Evolutionary conservation across 148 eudicot genomes (phyloP), one percentile per base, ranked within the genome.

Genomic region (Amaranthus palmeri): DNA sequence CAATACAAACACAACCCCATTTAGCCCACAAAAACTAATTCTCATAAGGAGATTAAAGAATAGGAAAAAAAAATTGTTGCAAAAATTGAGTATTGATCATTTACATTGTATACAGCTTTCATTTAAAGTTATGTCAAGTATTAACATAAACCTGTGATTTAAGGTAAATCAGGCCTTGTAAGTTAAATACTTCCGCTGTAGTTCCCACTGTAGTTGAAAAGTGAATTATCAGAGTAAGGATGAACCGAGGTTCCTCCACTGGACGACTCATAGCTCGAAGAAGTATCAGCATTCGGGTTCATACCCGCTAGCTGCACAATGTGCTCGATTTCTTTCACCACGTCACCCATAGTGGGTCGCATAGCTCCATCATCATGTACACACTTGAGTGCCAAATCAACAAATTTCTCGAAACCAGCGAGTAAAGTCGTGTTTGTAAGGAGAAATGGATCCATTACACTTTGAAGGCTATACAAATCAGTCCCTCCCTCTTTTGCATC

Each of bases 271-370:
- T 81, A 85, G 41, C 61, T 78, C 10, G 85, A 58, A 8, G 86
- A 77, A 0, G 96, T 88, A 43, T 90, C 97, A 58, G 77, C 70
- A 67, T 79, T 82, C 2, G 91, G 93, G 61, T 92, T 88, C 72
- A 86, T 10, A 15, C 97, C 96, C 0, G 91, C 88, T 1, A 82
- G 74, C 78, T 84, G 79, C 85, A 88, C 77, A 53, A 90, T 85
- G 65, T 57, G 70, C 77, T 92, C 97, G 4, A 92, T 81, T 81
- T 88, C 89, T 84, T 86, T 90, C 4, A 90, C 88, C 44, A 87
- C 90, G 58, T 90, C 93, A 13, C 93, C 84, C 97, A 90, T 90
- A 5, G 80, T 77, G 17, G 98, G 96, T 66, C 96, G 83, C 41
- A 53, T 67, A 5, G 61, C 49, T 15, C 85, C 87, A 0, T 78